phyloP scores from a whole-genome alignment of 106 monocot genomes.

The Dendrobium nobile region DNA sequence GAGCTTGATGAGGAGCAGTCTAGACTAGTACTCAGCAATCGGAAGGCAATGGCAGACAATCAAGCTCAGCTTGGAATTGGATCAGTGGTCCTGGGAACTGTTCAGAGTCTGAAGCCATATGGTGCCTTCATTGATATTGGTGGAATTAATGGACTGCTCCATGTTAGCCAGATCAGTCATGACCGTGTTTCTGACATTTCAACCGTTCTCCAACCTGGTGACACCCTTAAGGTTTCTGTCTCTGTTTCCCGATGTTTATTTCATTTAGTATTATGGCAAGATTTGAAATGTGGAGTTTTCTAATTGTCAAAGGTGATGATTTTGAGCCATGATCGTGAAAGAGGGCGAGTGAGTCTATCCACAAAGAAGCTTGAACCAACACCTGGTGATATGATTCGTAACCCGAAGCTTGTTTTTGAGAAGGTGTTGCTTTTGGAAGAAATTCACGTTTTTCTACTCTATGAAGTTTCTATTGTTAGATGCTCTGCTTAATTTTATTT shows the following conservation, averaged over 20 bases:
- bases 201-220: constrained; percentile 88
- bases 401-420: constrained; percentile 96
- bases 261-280: neutral
- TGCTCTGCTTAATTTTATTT: constrained; percentile 4
- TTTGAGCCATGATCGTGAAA: constrained; percentile 89
- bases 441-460: neutral
- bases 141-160: constrained; percentile 89
- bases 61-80: constrained; percentile 97
- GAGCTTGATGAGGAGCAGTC: constrained; percentile 91
- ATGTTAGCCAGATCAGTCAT: constrained; percentile 99
- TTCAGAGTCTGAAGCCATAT: constrained; percentile 90
- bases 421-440: constrained; percentile 41
- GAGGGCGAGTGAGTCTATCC: constrained; percentile 80
- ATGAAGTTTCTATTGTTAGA: neutral
- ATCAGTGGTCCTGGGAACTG: constrained; percentile 82
- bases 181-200: constrained; percentile 86
- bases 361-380: constrained; percentile 97
- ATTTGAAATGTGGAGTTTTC: neutral
- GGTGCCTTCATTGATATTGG: constrained; percentile 96
- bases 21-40: constrained; percentile 88
- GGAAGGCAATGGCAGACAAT: constrained; percentile 83
- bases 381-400: constrained; percentile 95
- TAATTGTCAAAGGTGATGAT: constrained; percentile 70
- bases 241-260: neutral
- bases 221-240: constrained; percentile 68